Percentiles rank a stretch among this genome's conserved stretches.
These are phyloP conservation scores for Talaromyces ruber DNA, from an alignment of 495 filamentous ascomycete species.

Conservation along the genomic window DNA sequence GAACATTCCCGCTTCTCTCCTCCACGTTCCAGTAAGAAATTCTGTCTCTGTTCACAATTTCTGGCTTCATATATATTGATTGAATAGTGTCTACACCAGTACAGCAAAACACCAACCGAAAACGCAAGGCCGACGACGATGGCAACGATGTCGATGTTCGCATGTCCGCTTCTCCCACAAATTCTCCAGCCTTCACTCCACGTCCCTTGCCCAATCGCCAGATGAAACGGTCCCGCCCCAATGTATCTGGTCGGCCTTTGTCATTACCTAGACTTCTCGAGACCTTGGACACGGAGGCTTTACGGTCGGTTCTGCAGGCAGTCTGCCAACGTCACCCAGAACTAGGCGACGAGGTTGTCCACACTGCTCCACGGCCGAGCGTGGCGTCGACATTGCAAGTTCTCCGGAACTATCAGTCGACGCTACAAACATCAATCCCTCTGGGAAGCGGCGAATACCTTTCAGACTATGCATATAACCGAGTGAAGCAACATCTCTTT, in stretches of 20 bases:
- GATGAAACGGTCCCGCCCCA: constrained; percentile 56
- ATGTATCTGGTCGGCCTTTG: constrained; percentile 70
- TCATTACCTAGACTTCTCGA: constrained; percentile 78
- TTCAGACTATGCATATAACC: constrained; percentile 92
- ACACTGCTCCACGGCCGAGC: constrained; percentile 74
- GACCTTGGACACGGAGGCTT: constrained; percentile 74
- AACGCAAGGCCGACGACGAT: constrained; percentile 87
- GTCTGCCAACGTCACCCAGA: constrained; percentile 85
- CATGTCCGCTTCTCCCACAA: constrained; percentile 79
- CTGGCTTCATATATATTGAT: constrained; percentile 12
- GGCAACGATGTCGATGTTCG: constrained; percentile 57
- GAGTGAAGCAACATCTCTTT: constrained; percentile 72
- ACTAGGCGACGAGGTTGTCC: constrained; percentile 67
- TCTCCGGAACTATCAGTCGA: constrained; percentile 69
- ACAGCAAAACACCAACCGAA: constrained; percentile 49
- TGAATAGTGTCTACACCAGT: constrained; percentile 45
- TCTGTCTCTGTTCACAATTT: background rate
- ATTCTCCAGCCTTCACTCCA: constrained; percentile 63
- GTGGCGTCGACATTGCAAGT: constrained; percentile 72
- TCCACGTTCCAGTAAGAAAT: constrained; percentile 56
- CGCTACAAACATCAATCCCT: constrained; percentile 73
- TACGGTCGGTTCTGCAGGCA: constrained; percentile 72
- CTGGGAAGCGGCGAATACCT: constrained; percentile 75
- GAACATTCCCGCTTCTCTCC: constrained; percentile 61
- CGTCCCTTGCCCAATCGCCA: constrained; percentile 59